Percentiles rank a stretch among this genome's conserved stretches.
Conservation (phyloP, 768 basidiomycete species). For the Kockovaella imperatae region DNA sequence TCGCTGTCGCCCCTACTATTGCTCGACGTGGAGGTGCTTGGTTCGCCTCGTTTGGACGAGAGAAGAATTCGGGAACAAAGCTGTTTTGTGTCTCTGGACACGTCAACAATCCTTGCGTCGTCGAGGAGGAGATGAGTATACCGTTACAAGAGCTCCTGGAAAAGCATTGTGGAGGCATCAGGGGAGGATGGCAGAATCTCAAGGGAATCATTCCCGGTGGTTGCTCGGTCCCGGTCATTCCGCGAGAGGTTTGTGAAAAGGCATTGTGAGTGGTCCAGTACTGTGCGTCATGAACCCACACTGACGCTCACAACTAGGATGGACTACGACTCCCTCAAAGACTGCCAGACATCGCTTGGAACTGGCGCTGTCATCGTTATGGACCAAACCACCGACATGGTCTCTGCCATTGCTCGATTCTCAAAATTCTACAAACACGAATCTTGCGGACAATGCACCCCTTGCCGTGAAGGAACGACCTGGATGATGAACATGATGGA, state of each 20-base stretch:
- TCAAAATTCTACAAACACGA: slow-evolving; percentile 97
- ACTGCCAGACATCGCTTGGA: slow-evolving; percentile 90
- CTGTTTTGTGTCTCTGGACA: slow-evolving; percentile 93
- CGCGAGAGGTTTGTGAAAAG: slow-evolving; percentile 70
- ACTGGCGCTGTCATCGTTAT: slow-evolving; percentile 98
- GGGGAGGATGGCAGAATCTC: slow-evolving; percentile 92
- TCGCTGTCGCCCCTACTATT: slow-evolving; percentile 94
- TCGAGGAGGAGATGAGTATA: slow-evolving; percentile 99
- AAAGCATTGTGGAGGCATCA: slow-evolving; percentile 92
- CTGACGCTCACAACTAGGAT: slow-evolving; percentile 55
- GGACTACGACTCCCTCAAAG: slow-evolving; percentile 97
- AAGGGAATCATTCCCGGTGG: slow-evolving; percentile 96
- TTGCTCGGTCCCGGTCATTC: slow-evolving; percentile 85
- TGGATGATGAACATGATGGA: slow-evolving; percentile 99
- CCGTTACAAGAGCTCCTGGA: slow-evolving; percentile 87
- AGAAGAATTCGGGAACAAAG: slow-evolving; percentile 94
- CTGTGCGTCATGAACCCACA: no score
- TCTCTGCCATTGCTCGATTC: slow-evolving; percentile 90
- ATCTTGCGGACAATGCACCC: slow-evolving; percentile 94
- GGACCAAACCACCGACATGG: slow-evolving; percentile 94
- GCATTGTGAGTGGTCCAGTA: slow-evolving; percentile 61
- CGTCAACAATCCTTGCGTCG: slow-evolving; percentile 94
- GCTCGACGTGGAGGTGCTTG: slow-evolving; percentile 77
- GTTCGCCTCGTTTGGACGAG: slow-evolving; percentile 88
- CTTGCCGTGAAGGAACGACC: slow-evolving; percentile 66